Evolutionary conservation across 2,329 filamentous ascomycete species (phyloP).

Genomic region (Aspergillus pseudoglaucus): DNA sequence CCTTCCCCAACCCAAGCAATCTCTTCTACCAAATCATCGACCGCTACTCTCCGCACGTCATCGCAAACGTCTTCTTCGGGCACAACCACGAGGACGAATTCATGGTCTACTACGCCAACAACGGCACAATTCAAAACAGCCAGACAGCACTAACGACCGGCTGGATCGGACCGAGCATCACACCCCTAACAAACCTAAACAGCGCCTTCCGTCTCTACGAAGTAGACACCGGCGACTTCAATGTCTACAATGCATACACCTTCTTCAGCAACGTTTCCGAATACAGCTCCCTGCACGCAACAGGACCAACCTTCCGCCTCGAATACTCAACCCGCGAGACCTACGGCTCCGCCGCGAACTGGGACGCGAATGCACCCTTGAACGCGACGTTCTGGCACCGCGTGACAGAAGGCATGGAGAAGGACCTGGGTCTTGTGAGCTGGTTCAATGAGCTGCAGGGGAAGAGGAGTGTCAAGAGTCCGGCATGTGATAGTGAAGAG

Average conservation of each 20-base stretch:
- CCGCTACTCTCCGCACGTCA: slow-evolving; percentile 50
- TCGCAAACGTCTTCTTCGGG: slow-evolving; percentile 50
- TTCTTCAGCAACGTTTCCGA: slow-evolving; percentile 47
- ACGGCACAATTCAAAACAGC: slow-evolving; percentile 39
- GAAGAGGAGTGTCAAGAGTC: slow-evolving; percentile 45
- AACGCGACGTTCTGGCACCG: slow-evolving; percentile 56
- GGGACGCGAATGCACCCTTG: slow-evolving; percentile 45
- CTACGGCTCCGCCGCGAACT: slow-evolving; percentile 40
- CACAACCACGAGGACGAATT: slow-evolving; percentile 52
- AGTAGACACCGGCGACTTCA: slow-evolving; percentile 49
- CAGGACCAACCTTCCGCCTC: slow-evolving; percentile 43
- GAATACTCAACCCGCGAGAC: slow-evolving; percentile 49
- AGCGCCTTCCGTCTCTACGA: slow-evolving; percentile 50
- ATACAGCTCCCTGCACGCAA: slow-evolving; percentile 33
- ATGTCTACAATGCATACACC: slow-evolving; percentile 50
- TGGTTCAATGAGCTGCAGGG: slow-evolving; percentile 48
- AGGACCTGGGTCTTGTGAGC: slow-evolving; percentile 43
- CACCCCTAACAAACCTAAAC: slow-evolving; percentile 51
- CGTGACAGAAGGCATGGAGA: slow-evolving; percentile 53
- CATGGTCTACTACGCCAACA: slow-evolving; percentile 50
- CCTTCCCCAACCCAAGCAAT: slow-evolving; percentile 48
- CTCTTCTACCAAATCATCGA: slow-evolving; percentile 52
- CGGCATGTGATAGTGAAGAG: slow-evolving; percentile 46
- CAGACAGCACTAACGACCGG: slow-evolving; percentile 43
- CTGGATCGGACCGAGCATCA: slow-evolving; percentile 49